A percentile compares a stretch with the other conserved stretches of the same genome.
These are phyloP conservation scores for Lactifluus echinatus DNA, from an alignment of 768 basidiomycete genomes.

Conservation along the genomic window DNA sequence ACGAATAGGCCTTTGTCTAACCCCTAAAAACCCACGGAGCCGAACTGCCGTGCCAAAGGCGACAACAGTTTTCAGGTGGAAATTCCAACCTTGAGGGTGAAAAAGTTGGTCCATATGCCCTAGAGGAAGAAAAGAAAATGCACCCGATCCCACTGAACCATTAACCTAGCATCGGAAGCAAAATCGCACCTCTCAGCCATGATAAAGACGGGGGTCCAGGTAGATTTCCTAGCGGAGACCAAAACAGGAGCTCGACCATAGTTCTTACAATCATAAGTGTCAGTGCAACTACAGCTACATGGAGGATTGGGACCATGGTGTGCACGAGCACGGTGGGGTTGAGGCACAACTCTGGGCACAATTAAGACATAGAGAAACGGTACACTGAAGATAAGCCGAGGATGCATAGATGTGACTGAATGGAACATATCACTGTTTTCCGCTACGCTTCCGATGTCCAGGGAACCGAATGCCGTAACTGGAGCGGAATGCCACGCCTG, in stretches of 20 bases:
- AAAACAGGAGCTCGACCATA: constrained; percentile 2
- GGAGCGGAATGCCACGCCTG: neutral
- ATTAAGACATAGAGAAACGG: too few relatives aligned
- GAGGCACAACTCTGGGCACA: neutral
- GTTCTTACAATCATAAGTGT: constrained; percentile 4
- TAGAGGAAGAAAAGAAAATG: neutral
- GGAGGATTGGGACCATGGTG: constrained; percentile 2
- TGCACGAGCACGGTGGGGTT: too few relatives aligned
- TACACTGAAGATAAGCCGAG: too few relatives aligned
- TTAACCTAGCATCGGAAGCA: too few relatives aligned
- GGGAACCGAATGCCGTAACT: neutral
- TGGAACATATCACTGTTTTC: too few relatives aligned
- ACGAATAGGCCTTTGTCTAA: neutral
- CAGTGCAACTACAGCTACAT: constrained; percentile 1
- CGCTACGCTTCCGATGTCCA: neutral
- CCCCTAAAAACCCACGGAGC: constrained; percentile 14
- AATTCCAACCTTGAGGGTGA: constrained; percentile 17
- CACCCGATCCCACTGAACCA: too few relatives aligned
- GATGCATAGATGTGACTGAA: too few relatives aligned
- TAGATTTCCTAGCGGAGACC: constrained; percentile 9
- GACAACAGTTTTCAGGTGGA: constrained; percentile 11
- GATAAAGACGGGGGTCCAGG: constrained; percentile 13
- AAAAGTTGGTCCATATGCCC: constrained; percentile 14
- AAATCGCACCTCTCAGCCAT: constrained; percentile 17
- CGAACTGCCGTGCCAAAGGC: constrained; percentile 13